These are phyloP conservation scores for Lichtheimia ornata DNA, from an alignment of 371 early-diverging fungal species.

Conservation along the genomic window DNA sequence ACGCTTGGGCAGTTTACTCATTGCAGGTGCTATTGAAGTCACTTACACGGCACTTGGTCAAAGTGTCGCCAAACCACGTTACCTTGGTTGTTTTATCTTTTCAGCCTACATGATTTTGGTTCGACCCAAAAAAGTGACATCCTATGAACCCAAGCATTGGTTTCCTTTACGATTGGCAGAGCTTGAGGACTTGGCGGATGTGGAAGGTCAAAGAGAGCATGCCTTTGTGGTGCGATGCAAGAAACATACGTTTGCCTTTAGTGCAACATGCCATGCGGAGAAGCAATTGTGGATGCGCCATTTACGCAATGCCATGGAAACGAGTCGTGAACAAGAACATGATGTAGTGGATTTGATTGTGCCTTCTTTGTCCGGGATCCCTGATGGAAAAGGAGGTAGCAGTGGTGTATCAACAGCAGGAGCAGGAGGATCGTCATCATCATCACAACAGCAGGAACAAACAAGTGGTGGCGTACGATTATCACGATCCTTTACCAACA, in stretches of 20 bases:
- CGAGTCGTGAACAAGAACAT: conserved; percentile 7
- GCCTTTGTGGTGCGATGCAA: conserved; percentile 41
- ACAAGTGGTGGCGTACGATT: conserved; percentile 11
- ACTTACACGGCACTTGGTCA: conserved; percentile 42
- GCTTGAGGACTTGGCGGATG: conserved; percentile 42
- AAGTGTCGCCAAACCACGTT: conserved; percentile 38
- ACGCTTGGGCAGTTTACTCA: conserved; percentile 33
- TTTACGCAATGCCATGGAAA: conserved; percentile 32
- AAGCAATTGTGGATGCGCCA: conserved; percentile 42
- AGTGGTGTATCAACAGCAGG: conserved; percentile 5
- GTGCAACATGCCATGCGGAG: conserved; percentile 46
- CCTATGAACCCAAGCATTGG: conserved; percentile 63
- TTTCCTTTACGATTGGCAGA: conserved; percentile 54
- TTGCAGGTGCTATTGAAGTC: conserved; percentile 47
- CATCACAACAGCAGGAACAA: conserved; percentile 9
- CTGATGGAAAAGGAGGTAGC: no score
- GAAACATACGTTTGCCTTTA: conserved; percentile 47
- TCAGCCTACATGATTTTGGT: conserved; percentile 54
- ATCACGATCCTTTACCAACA: conserved; percentile 33
- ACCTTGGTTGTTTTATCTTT: conserved; percentile 59
- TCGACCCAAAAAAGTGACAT: conserved; percentile 51
- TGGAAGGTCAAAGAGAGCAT: conserved; percentile 37
- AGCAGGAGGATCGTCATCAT: conserved; percentile 16
- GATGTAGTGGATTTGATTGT: conserved; percentile 27
- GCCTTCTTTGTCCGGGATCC: conserved; percentile 31